Evolutionary conservation across 2,329 filamentous ascomycete species (phyloP).

Genomic region (Hypoxylon sp.): DNA sequence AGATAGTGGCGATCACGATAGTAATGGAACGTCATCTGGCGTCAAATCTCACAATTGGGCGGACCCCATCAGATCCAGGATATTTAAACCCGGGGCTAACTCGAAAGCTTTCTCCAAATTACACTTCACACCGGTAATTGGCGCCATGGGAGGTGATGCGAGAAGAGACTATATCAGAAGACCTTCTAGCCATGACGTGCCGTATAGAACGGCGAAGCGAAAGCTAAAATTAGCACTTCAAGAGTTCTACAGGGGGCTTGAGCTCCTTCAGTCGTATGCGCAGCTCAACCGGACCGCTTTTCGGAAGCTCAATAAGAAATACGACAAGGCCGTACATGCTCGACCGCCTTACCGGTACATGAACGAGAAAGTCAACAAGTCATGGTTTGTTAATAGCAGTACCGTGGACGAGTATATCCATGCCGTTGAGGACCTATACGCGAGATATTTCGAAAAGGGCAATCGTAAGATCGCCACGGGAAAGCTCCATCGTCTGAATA

Average conservation of each 20-base stretch:
- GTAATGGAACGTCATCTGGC: slow-evolving; percentile 38
- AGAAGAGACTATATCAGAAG: slow-evolving; percentile 65
- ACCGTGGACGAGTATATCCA: slow-evolving; percentile 83
- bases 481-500: slow-evolving; percentile 82
- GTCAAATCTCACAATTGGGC: slow-evolving; percentile 57
- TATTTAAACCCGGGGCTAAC: slow-evolving; percentile 69
- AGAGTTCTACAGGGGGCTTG: slow-evolving; percentile 92
- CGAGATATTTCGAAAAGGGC: slow-evolving; percentile 91
- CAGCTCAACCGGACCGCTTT: slow-evolving; percentile 93
- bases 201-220: slow-evolving; percentile 87
- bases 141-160: slow-evolving; percentile 48
- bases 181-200: slow-evolving; percentile 69
- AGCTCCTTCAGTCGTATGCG: slow-evolving; percentile 91
- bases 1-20: slow-evolving; percentile 43
- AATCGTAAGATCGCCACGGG: slow-evolving; percentile 92
- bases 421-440: slow-evolving; percentile 89
- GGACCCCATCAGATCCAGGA: slow-evolving; percentile 64
- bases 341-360: slow-evolving; percentile 84
- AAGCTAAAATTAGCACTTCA: slow-evolving; percentile 92
- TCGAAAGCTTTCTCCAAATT: slow-evolving; percentile 69
- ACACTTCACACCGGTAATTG: slow-evolving; percentile 62
- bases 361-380: slow-evolving; percentile 88
- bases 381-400: slow-evolving; percentile 93
- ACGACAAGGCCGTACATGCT: slow-evolving; percentile 89
- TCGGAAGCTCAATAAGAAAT: slow-evolving; percentile 98